phyloP scores from a whole-genome alignment of 768 basidiomycete species.

The Boletus sp. region DNA sequence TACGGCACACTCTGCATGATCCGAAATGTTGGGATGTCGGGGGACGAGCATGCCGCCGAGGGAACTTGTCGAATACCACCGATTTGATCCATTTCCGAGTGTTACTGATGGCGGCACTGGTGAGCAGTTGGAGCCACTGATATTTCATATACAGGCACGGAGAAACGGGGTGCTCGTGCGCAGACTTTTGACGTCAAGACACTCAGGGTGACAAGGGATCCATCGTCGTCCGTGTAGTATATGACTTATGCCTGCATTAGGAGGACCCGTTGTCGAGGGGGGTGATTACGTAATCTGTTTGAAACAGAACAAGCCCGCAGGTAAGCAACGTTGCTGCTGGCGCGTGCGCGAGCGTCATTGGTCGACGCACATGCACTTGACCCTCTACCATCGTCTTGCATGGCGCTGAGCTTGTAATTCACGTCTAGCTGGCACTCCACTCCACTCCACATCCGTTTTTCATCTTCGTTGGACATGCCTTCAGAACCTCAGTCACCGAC shows the following conservation, averaged over 20 bases:
- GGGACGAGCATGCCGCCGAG: background rate
- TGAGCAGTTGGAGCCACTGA: background rate
- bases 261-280: no score
- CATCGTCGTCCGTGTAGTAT: no score
- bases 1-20: slow-evolving; percentile 4
- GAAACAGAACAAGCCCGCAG: background rate
- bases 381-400: background rate
- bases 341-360: slow-evolving; percentile 13
- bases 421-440: no score
- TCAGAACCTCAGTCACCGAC: slow-evolving; percentile 28
- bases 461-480: slow-evolving; percentile 11
- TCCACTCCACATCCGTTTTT: background rate
- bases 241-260: no score
- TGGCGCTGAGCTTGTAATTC: slow-evolving; percentile 1
- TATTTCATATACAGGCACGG: background rate
- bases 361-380: background rate
- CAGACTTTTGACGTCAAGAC: background rate
- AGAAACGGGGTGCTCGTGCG: background rate
- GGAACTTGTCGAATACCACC: slow-evolving; percentile 1
- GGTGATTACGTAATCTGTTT: slow-evolving; percentile 13
- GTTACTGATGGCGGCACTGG: background rate
- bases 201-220: background rate
- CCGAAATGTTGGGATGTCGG: slow-evolving; percentile 1
- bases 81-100: background rate
- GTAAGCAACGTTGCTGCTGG: background rate